Evolutionary conservation across 139 green algal species (phyloP), one percentile per base, ranked within the genome.

Genomic region (Chlamydomonas incerta): DNA sequence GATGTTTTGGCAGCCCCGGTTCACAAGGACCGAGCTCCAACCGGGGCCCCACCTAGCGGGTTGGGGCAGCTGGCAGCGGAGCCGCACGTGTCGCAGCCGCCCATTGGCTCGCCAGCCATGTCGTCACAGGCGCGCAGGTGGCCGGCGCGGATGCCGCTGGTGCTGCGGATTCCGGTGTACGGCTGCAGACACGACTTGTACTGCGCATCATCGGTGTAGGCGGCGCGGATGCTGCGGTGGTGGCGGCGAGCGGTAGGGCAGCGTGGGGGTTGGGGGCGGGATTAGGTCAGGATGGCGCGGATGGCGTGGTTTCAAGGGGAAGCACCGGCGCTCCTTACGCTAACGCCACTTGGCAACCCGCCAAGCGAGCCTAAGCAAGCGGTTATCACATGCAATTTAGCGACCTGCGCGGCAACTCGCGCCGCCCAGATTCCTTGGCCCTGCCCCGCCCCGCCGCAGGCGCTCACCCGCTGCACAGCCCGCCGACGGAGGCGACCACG

Each of bases 41-140:
- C n/a, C n/a, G n/a, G n/a, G n/a, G n/a, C n/a, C 75, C 37, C 41
- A 83, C 75, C 28, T 1, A 83, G 35, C 11, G 60, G 60, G 21
- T 83, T 35, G 17, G 75, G 75, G 75, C 75, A 83, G 24, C 35
- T 14, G 17, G 5, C 41, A 13, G 14, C 14, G 2, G 3, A 8
- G 2, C 60, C 73, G 62, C 75, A 83, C 2, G 58, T 58, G 33
- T 72, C 58, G 37, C 75, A 83, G 4, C 75, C 75, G 14, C 11
- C 60, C 75, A 83, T 83, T 24, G 75, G 60, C 28, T 31, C 15
- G 2, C 60, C 74, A 33, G 62, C 26, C 75, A 83, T 83, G 8
- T 62, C 26, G 3, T 46, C 62, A 28, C 75, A 83, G 5, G 75
- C 60, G 1, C 35, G 3, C 37, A 83, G 35, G 52, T 70, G 58